Percentiles rank a stretch among this genome's conserved stretches.
phyloP scores from a whole-genome alignment of 768 basidiomycete species.

The Boletus vinaceobasis region DNA sequence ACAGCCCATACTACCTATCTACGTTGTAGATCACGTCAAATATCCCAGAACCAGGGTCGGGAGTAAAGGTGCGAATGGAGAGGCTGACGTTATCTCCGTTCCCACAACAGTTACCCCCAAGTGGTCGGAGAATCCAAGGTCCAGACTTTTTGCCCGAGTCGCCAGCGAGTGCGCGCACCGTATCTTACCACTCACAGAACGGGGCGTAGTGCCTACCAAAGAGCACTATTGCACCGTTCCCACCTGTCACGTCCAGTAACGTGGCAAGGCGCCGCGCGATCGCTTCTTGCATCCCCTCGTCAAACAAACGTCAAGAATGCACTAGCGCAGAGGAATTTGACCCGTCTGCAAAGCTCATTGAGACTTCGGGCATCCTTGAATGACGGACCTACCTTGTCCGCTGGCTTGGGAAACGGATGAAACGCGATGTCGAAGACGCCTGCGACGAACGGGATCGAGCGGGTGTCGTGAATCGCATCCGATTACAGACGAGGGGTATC shows the following conservation, averaged over 20 bases:
- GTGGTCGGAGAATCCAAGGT: too few species aligned
- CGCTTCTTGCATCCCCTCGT: neutral
- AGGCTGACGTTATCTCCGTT: too few species aligned
- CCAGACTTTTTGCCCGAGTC: slow-evolving; percentile 36
- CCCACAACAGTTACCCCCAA: too few species aligned
- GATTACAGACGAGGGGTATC: too few species aligned
- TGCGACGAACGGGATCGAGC: neutral
- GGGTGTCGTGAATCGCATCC: too few species aligned
- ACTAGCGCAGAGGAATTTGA: neutral
- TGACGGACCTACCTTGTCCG: neutral
- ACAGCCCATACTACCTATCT: slow-evolving; percentile 22
- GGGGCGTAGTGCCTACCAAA: neutral
- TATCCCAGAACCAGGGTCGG: neutral
- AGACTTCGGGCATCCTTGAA: neutral
- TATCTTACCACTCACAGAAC: too few species aligned
- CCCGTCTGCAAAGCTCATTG: neutral
- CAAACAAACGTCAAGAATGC: neutral
- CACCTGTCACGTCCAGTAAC: neutral
- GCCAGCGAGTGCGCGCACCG: too few species aligned
- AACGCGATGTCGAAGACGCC: neutral
- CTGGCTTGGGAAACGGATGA: neutral
- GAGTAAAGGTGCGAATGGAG: slow-evolving; percentile 44
- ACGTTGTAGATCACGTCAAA: neutral
- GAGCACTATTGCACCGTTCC: neutral
- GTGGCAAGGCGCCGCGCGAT: neutral